Conservation (phyloP, 495 filamentous ascomycete species). For the Hypoxylon cercidicola region DNA sequence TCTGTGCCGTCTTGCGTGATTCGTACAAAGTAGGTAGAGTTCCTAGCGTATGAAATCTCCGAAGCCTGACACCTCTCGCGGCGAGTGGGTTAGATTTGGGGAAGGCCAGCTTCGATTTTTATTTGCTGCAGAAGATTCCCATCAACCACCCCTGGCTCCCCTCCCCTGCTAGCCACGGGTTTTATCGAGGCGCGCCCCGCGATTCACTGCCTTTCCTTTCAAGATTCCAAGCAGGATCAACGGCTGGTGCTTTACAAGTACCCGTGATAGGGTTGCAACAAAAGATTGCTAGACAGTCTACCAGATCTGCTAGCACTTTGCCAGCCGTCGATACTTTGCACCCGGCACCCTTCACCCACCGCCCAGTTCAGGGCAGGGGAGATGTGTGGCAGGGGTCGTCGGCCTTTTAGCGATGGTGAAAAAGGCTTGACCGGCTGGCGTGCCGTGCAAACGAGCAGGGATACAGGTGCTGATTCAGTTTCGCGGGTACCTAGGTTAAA, state of each 20-base stretch:
- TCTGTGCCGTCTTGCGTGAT: slow-evolving; percentile 26
- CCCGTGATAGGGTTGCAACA: slow-evolving; percentile 39
- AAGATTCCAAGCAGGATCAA: slow-evolving; percentile 35
- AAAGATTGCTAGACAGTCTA: slow-evolving; percentile 31
- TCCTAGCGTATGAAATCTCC: slow-evolving; percentile 39
- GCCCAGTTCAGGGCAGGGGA: slow-evolving; percentile 29
- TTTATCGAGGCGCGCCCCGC: slow-evolving; percentile 34
- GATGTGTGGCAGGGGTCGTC: slow-evolving; percentile 37
- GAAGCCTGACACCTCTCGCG: slow-evolving; percentile 33
- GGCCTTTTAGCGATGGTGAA: slow-evolving; percentile 36
- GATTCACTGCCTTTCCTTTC: slow-evolving; percentile 13
- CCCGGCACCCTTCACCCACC: slow-evolving; percentile 6
- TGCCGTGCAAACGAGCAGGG: slow-evolving; percentile 39
- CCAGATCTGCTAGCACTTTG: slow-evolving; percentile 36
- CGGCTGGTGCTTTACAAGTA: slow-evolving; percentile 36
- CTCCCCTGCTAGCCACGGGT: slow-evolving; percentile 29
- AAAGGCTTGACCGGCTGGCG: slow-evolving; percentile 39
- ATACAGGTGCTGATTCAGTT: slow-evolving; percentile 18
- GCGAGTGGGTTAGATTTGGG: slow-evolving; percentile 36
- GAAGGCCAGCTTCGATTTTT: slow-evolving; percentile 35
- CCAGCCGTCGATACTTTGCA: slow-evolving; percentile 27
- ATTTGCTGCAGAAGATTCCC: slow-evolving; percentile 37
- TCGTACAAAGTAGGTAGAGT: slow-evolving; percentile 38
- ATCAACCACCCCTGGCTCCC: slow-evolving; percentile 22
- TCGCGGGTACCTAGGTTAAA: slow-evolving; percentile 8